Percentiles rank a stretch among this genome's conserved stretches.
phyloP scores from a whole-genome alignment of 768 basidiomycete genomes.

The Amanita exitialis region DNA sequence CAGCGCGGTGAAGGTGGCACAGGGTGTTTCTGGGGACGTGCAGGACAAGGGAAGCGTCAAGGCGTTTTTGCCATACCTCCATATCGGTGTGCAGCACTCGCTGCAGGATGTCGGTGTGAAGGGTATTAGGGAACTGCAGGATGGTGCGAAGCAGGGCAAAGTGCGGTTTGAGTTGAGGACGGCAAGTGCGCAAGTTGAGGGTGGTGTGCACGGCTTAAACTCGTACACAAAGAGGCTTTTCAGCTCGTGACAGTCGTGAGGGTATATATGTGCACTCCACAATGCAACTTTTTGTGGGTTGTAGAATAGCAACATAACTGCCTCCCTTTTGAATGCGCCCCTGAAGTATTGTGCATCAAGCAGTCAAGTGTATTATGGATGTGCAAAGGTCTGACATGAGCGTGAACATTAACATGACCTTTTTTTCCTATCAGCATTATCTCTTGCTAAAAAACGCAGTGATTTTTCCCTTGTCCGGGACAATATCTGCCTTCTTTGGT shows the following conservation, averaged over 20 bases:
- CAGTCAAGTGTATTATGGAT: background rate
- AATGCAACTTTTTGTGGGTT: no score
- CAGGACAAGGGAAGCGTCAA: constrained; percentile 95
- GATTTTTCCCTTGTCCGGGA: constrained; percentile 3
- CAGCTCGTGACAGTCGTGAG: no score
- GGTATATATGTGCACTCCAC: no score
- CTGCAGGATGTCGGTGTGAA: constrained; percentile 86
- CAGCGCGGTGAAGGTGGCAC: constrained; percentile 91
- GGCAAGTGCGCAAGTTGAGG: constrained; percentile 91
- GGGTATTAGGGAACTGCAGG: constrained; percentile 55
- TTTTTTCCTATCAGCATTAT: background rate
- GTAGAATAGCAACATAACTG: no score
- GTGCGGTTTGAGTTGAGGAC: constrained; percentile 92
- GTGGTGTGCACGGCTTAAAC: constrained; percentile 91
- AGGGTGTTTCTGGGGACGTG: constrained; percentile 94
- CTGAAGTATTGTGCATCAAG: background rate
- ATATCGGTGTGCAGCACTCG: constrained; percentile 83
- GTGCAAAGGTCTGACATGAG: background rate
- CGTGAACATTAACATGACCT: no score
- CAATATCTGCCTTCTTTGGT: background rate
- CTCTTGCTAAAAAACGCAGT: constrained; percentile 4
- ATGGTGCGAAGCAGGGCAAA: constrained; percentile 50
- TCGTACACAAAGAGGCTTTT: constrained; percentile 42
- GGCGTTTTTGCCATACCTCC: constrained; percentile 83
- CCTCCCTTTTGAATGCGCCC: no score